phyloP scores from a whole-genome alignment of 805 yeast species.

The Myxozyma mucilagina region DNA sequence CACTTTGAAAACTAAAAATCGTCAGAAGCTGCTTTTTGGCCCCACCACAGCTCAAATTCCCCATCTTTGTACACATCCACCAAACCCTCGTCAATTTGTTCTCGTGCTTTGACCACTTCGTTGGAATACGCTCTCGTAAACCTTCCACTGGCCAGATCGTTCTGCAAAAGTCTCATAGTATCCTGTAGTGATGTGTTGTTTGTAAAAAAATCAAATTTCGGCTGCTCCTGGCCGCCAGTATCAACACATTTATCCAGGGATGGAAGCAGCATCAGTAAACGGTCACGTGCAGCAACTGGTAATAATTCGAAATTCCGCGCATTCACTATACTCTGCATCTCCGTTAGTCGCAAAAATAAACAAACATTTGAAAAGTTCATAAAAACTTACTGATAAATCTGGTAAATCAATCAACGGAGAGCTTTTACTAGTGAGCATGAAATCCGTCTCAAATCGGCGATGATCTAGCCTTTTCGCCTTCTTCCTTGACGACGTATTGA shows the following conservation, averaged over 20 bases:
- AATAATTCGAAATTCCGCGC: background rate
- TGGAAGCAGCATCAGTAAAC: background rate
- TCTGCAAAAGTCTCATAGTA: background rate
- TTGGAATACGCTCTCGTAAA: background rate
- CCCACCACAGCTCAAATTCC: slow-evolving; percentile 10
- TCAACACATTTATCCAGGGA: background rate
- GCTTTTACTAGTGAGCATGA: slow-evolving; percentile 5
- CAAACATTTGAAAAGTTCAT: background rate
- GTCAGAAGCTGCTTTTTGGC: background rate
- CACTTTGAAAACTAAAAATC: background rate
- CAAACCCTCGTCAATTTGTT: background rate
- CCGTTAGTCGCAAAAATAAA: background rate
- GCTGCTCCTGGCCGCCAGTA: background rate
- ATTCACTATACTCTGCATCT: background rate
- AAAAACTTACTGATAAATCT: background rate
- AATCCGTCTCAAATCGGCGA: background rate
- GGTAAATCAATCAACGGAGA: slow-evolving; percentile 1
- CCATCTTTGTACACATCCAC: slow-evolving; percentile 5
- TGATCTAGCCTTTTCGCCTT: background rate
- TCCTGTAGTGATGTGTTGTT: background rate
- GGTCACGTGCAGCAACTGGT: background rate
- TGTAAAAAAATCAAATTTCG: background rate
- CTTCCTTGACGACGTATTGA: background rate
- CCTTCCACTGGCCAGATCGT: background rate
- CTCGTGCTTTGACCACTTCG: background rate